Base-by-base conservation (phyloP, 2,329 filamentous ascomycete species). In the Lizonia empirigonia region DNA sequence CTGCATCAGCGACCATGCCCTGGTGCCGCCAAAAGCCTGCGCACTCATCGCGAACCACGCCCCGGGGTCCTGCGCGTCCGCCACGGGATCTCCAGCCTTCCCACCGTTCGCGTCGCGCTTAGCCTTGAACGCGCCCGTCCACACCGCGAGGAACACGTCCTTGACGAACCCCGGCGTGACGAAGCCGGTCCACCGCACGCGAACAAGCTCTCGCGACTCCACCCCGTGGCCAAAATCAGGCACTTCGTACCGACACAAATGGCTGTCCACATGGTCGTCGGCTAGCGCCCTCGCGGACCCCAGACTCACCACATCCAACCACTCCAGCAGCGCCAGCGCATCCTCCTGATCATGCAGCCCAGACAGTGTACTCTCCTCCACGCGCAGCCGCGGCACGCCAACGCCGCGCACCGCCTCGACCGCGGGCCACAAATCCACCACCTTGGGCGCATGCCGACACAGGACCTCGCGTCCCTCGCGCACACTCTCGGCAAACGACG, bases 281-380 rank as follows among this genome's bases (percentile, higher is more conserved):
- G 73, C 68, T 9, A 72, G 63, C 15, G 92, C 68, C 19, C 89
- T 79, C n/a, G 86, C 84, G 48, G 88, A 90, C 8, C 78, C 74
- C 0, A 91, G 77, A 9, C 82, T 79, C 5, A 87, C 68, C n/a
- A 95, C 73, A 2, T 85, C 85, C 1, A 93, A 67, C 86, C 88
- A 94, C 73, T 94, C 90, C 58, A 91, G 85, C 10, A 87, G 67
- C 15, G 86, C 84, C 0, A 81, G 78, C 1, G 83, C 82, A 53
- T 90, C 85, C 50, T 88, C 84, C 27, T 89, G 77, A 7, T 82
- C 80, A 33, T 77, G 74, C 42, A 74, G 70, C 30, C 77, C 77
- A 27, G 46, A 55, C 12, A 53, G 53, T 9, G 48, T 60, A 26
- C 33, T 24, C 12, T n/a, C 44, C 22, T 64, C 51, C 9, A 50